Conservation (phyloP, 2,329 filamentous ascomycete species). For the Metarhizium rileyi region DNA sequence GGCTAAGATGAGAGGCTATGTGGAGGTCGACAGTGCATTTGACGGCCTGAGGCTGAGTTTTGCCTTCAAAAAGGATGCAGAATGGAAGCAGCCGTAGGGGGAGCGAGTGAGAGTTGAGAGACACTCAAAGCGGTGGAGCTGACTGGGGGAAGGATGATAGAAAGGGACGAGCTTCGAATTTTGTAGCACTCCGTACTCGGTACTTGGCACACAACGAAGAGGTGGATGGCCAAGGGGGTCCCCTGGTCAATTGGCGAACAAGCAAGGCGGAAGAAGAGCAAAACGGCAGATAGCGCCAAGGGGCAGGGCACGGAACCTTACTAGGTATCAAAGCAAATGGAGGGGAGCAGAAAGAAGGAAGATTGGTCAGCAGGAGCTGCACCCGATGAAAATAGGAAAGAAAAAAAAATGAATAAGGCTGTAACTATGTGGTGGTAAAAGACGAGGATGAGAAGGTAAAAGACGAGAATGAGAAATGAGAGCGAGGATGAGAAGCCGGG, state of each 20-base stretch:
- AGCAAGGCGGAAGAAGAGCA: background rate
- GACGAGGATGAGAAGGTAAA: slow-evolving; percentile 2
- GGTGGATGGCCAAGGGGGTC: slow-evolving; percentile 1
- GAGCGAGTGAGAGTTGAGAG: slow-evolving; percentile 1
- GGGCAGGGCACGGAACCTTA: background rate
- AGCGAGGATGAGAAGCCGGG: slow-evolving; percentile 18
- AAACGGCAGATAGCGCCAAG: slow-evolving; percentile 3
- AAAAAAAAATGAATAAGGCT: slow-evolving; percentile 1
- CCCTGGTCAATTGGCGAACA: background rate
- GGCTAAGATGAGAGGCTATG: slow-evolving; percentile 7
- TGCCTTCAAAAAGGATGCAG: background rate
- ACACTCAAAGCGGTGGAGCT: background rate
- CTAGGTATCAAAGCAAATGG: background rate
- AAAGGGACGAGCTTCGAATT: background rate
- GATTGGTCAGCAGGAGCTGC: background rate
- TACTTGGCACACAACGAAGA: background rate
- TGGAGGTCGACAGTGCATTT: slow-evolving; percentile 11
- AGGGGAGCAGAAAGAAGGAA: background rate
- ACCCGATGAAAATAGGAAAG: background rate
- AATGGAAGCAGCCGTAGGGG: background rate
- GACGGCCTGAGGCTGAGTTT: slow-evolving; percentile 7
- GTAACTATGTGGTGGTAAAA: slow-evolving; percentile 7
- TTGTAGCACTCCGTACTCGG: background rate
- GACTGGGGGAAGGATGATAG: background rate
- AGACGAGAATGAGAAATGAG: slow-evolving; percentile 1